Evolutionary conservation across 495 filamentous ascomycete genomes (phyloP).

Genomic region (Filosporella fistucella): DNA sequence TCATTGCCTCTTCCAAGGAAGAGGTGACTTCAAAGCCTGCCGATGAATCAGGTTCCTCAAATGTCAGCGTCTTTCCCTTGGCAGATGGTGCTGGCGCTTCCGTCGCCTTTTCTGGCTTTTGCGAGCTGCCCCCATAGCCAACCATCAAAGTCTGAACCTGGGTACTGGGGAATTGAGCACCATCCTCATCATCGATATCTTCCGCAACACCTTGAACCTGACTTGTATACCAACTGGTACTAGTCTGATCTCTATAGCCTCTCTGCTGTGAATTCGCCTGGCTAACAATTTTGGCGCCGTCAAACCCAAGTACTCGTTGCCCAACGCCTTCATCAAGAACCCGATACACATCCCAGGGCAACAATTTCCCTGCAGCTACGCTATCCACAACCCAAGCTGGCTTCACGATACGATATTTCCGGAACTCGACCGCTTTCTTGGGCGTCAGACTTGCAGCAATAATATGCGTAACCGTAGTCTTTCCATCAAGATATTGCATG

Average conservation of each 20-base stretch:
- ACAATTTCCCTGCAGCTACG: slow-evolving; percentile 68
- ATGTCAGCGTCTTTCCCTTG: background rate
- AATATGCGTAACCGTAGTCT: slow-evolving; percentile 91
- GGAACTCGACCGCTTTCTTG: slow-evolving; percentile 86
- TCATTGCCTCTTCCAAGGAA: slow-evolving; percentile 25
- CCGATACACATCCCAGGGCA: slow-evolving; percentile 81
- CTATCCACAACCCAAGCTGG: slow-evolving; percentile 96
- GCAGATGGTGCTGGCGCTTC: background rate
- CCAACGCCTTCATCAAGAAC: slow-evolving; percentile 74
- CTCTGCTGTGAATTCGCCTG: slow-evolving; percentile 50
- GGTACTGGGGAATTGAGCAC: slow-evolving; percentile 14
- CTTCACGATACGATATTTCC: slow-evolving; percentile 84
- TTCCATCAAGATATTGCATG: slow-evolving; percentile 90
- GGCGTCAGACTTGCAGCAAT: slow-evolving; percentile 85
- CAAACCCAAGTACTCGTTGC: slow-evolving; percentile 73
- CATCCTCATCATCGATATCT: slow-evolving; percentile 19
- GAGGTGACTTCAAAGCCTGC: slow-evolving; percentile 24
- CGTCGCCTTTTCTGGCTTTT: background rate
- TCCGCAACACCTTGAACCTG: slow-evolving; percentile 45
- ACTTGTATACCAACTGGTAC: slow-evolving; percentile 71
- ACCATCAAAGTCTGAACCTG: too few relatives aligned
- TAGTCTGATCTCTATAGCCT: slow-evolving; percentile 72
- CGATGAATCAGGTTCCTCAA: slow-evolving; percentile 7
- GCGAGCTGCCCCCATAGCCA: too few relatives aligned
- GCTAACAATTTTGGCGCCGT: slow-evolving; percentile 62